Percentiles rank a stretch among this genome's conserved stretches.
phyloP scores from a whole-genome alignment of 2,329 filamentous ascomycete genomes.

The Trichoderma afroharzianum region DNA sequence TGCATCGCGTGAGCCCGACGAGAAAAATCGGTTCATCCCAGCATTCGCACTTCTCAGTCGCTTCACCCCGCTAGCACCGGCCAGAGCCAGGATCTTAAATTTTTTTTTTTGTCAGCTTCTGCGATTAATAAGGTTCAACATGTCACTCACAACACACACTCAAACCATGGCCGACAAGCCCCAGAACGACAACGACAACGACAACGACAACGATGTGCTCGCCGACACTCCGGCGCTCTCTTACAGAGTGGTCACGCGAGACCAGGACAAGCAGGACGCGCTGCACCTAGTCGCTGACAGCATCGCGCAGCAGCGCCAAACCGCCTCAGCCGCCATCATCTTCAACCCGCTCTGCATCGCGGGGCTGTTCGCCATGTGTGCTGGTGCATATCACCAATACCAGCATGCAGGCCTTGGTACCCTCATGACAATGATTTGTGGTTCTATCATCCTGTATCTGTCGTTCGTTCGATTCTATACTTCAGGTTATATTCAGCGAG shows the following conservation, averaged over 20 bases:
- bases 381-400: conserved; percentile 41
- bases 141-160: conserved; percentile 19
- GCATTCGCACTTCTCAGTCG: not conserved
- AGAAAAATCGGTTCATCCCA: not conserved
- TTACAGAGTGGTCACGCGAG: conserved; percentile 50
- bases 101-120: not conserved
- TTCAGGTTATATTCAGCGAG: conserved; percentile 58
- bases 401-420: conserved; percentile 39
- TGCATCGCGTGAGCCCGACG: not conserved
- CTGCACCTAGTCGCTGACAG: conserved; percentile 74
- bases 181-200: not conserved
- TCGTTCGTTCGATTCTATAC: conserved; percentile 58
- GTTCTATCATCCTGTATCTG: conserved; percentile 60
- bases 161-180: conserved; percentile 15
- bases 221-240: conserved; percentile 55
- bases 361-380: conserved; percentile 39
- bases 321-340: conserved; percentile 60
- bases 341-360: conserved; percentile 55
- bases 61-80: not conserved
- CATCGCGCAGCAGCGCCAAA: conserved; percentile 75
- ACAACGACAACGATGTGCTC: not conserved
- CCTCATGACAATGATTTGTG: conserved; percentile 52
- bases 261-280: conserved; percentile 61
- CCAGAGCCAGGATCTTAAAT: not conserved
- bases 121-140: not conserved